phyloP scores from a whole-genome alignment of 1,139 yeast genomes.

The Suhomyces guaymorum region DNA sequence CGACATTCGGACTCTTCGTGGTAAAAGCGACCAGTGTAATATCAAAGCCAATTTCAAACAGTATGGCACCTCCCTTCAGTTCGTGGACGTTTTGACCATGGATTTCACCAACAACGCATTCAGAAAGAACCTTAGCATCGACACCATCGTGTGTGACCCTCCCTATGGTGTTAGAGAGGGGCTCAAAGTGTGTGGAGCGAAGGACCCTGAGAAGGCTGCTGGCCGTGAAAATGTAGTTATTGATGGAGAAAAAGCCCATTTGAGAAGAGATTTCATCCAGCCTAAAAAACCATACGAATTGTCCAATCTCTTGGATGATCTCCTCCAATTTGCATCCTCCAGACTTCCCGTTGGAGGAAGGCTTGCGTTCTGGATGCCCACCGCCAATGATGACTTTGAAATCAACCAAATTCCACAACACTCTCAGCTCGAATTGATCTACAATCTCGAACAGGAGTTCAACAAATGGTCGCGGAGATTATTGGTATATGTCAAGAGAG shows the following conservation, averaged over 20 bases:
- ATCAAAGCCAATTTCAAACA: constrained; percentile 72
- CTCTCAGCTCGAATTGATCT: constrained; percentile 64
- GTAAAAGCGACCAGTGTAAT: constrained; percentile 55
- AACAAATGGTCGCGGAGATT: constrained; percentile 91
- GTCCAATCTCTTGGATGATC: constrained; percentile 72
- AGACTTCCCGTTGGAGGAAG: constrained; percentile 76
- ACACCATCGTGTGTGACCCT: constrained; percentile 91
- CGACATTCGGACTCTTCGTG: constrained; percentile 80
- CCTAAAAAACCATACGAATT: constrained; percentile 91
- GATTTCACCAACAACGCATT: constrained; percentile 92
- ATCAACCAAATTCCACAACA: constrained; percentile 80
- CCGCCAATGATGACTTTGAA: constrained; percentile 85
- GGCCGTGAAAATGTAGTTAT: constrained; percentile 73
- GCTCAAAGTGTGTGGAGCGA: constrained; percentile 86
- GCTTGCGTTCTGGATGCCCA: constrained; percentile 97
- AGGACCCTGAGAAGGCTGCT: constrained; percentile 51
- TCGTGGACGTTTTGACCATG: constrained; percentile 82
- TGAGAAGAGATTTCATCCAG: constrained; percentile 81
- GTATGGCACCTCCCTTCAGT: constrained; percentile 58
- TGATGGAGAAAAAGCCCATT: constrained; percentile 76
- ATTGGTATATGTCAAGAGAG: constrained; percentile 75
- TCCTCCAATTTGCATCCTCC: constrained; percentile 68
- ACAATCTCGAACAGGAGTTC: constrained; percentile 83
- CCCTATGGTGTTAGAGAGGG: constrained; percentile 99
- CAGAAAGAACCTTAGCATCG: constrained; percentile 61